Conservation (phyloP, 306 rosid genomes). For the Oemleria cerasiformis region DNA sequence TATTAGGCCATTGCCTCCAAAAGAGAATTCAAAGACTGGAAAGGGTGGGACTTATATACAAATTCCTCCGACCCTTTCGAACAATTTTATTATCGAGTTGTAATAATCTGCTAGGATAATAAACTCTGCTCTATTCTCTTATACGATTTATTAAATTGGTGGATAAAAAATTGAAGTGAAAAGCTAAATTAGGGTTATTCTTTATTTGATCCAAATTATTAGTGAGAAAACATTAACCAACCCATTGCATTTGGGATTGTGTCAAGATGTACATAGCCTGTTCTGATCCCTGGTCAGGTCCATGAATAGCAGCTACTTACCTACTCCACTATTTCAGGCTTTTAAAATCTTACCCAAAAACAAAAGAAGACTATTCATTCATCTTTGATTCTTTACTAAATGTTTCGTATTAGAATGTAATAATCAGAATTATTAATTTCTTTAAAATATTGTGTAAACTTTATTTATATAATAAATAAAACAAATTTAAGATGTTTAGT, state of each 20-base stretch:
- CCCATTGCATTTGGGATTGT: not conserved
- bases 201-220: not conserved
- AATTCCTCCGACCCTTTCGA: too few relatives aligned
- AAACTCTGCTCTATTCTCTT: too few relatives aligned
- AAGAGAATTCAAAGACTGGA: not conserved
- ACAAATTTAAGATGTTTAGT: not conserved
- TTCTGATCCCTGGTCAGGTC: not conserved
- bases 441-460: too few relatives aligned
- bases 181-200: too few relatives aligned
- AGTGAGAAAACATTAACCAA: not conserved
- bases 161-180: too few relatives aligned
- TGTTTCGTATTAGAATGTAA: too few relatives aligned
- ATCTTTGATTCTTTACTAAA: too few relatives aligned
- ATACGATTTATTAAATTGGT: too few relatives aligned
- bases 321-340: not conserved
- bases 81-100: too few relatives aligned
- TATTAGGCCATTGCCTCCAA: not conserved
- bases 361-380: not conserved
- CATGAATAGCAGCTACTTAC: slow-evolving; percentile 6
- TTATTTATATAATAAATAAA: not conserved
- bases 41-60: too few relatives aligned
- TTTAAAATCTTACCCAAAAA: not conserved
- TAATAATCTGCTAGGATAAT: too few relatives aligned
- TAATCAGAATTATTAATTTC: too few relatives aligned
- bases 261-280: not conserved